Percentiles rank a stretch among this genome's conserved stretches.
Conservation (phyloP, 208 protist species). For the Trypanosoma grayi region DNA sequence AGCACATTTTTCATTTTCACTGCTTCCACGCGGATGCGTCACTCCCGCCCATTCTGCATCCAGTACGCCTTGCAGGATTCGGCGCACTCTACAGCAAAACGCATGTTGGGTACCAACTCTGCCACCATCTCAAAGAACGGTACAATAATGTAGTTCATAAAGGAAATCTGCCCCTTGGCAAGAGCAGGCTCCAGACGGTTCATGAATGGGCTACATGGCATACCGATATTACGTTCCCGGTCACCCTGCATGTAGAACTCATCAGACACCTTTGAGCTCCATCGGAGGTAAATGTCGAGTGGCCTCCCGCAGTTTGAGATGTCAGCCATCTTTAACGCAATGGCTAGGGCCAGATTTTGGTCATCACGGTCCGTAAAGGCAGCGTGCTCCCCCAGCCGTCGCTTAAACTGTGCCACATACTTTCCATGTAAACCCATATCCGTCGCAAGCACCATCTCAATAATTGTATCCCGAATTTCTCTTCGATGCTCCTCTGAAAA, state of each 20-base stretch:
- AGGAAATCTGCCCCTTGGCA: constrained; percentile 88
- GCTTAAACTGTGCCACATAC: constrained; percentile 71
- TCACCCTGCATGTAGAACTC: constrained; percentile 96
- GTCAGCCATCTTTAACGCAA: constrained; percentile 94
- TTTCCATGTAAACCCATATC: constrained; percentile 92
- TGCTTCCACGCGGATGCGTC: too few relatives aligned
- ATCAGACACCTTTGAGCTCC: constrained; percentile 86
- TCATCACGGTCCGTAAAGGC: constrained; percentile 80
- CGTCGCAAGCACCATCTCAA: constrained; percentile 94
- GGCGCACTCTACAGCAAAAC: constrained; percentile 69
- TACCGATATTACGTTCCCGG: constrained; percentile 75
- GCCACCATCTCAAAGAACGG: constrained; percentile 88
- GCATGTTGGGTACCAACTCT: constrained; percentile 83
- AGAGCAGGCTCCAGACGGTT: constrained; percentile 72
- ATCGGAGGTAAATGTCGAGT: constrained; percentile 84
- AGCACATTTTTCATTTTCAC: too few relatives aligned
- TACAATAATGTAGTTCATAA: constrained; percentile 92
- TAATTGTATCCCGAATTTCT: constrained; percentile 85
- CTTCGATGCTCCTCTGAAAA: constrained; percentile 77
- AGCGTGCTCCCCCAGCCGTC: constrained; percentile 53
- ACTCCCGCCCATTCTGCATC: constrained; percentile 26
- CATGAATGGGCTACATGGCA: constrained; percentile 94
- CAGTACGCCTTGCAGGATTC: constrained; percentile 86
- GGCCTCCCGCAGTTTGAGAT: constrained; percentile 93
- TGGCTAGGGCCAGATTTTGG: constrained; percentile 80